These are phyloP conservation scores for Neurospora tetraspora DNA, from an alignment of 495 filamentous ascomycete genomes.

Conservation along the genomic window DNA sequence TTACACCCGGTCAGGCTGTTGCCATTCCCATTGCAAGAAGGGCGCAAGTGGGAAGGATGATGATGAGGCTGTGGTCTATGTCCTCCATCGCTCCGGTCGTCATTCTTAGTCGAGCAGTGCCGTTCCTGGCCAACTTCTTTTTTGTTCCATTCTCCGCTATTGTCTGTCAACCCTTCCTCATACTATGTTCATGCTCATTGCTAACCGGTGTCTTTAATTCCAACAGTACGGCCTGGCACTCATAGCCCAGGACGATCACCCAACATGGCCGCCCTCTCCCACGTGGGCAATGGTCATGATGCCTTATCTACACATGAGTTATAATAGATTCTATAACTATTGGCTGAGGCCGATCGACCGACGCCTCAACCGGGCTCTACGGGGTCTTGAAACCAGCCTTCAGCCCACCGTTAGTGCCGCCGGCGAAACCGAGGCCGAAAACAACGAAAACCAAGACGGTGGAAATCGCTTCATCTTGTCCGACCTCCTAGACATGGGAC, in stretches of 20 bases:
- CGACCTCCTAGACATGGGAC: slow-evolving; percentile 7
- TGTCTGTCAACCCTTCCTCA: slow-evolving; percentile 13
- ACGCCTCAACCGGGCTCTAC: slow-evolving; percentile 41
- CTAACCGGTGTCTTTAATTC: background rate
- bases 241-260: slow-evolving; percentile 14
- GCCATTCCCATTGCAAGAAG: background rate
- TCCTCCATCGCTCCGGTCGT: slow-evolving; percentile 30
- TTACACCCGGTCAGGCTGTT: background rate
- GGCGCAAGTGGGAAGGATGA: background rate
- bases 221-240: slow-evolving; percentile 15
- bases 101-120: slow-evolving; percentile 23
- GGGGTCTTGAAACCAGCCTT: background rate
- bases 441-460: slow-evolving; percentile 3
- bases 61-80: slow-evolving; percentile 12
- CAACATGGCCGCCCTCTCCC: slow-evolving; percentile 62
- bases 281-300: slow-evolving; percentile 59
- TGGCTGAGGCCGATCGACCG: slow-evolving; percentile 52
- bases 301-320: slow-evolving; percentile 57
- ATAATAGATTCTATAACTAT: slow-evolving; percentile 55
- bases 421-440: background rate
- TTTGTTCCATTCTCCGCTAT: slow-evolving; percentile 24
- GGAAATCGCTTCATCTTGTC: slow-evolving; percentile 1
- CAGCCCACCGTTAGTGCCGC: background rate
- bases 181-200: too few species aligned
- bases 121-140: slow-evolving; percentile 19